Base-by-base conservation (phyloP, 176 grass and related monocot genomes). In the Oryza rufipogon region DNA sequence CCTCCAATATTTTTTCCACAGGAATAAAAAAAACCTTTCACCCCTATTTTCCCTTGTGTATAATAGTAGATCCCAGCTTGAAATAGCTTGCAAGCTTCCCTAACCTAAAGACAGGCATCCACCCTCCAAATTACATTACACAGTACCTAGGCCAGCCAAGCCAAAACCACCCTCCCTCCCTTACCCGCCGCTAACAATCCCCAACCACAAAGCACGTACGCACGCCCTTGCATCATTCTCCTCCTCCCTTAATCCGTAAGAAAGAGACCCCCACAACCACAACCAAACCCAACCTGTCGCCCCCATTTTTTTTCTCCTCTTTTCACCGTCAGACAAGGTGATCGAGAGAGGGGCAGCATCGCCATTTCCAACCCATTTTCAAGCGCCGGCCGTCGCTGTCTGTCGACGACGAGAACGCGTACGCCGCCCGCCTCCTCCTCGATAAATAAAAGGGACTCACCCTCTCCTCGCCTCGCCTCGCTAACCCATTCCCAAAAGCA, bases 381-480 rank as follows among this genome's bases (percentile, higher is more conserved):
- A 41, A 1, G 39, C 39, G 77, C 2, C 81, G 2, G 41, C 68
- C 68, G 86, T 89, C 86, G 75, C 81, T 67, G 66, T 88, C 85
- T 36, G 58, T 6, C 1, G 39, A 75, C 80, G 64, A 22, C 49
- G 38, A 73, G 84, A 46, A 84, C 87, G 77, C 90, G 81, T 85
- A 89, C 90, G 81, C 76, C 73, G 83, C 80, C 83, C 46, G 81
- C 61, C 81, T 80, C 81, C 56, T 80, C 11, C 8, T 7, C 89
- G 70, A 86, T 86, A 88, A 92, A 32, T 44, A 44, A 92, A 58
- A 0, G 64, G 23, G 42, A 11, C 42, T 61, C 73, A 7, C 81
- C 54, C 82, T 74, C 85, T 28, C 60, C 47, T 73, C 71, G 16
- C 60, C 46, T 73, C 71, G 16, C 34, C 45, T 60, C 71, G 23